Conservation (phyloP, 495 filamentous ascomycete genomes). For the Aspergillus wentii region DNA sequence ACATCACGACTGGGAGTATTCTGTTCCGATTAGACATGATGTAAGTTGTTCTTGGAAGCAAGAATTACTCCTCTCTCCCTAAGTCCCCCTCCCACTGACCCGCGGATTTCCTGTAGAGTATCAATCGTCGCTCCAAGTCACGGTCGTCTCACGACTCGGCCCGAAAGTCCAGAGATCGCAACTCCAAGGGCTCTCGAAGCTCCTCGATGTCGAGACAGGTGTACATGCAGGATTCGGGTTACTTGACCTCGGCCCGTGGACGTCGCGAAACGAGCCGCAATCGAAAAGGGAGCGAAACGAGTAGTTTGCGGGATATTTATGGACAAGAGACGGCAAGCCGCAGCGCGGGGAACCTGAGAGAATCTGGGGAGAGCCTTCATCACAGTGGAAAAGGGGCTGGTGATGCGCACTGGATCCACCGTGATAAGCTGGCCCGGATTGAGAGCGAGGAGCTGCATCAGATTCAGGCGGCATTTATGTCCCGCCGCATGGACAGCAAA, state of each 20-base stretch:
- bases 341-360: constrained; percentile 21
- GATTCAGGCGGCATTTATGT: constrained; percentile 70
- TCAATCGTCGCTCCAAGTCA: constrained; percentile 25
- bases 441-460: constrained; percentile 90
- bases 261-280: constrained; percentile 45
- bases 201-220: constrained; percentile 33
- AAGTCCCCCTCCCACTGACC: neutral
- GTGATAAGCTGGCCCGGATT: constrained; percentile 90
- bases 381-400: constrained; percentile 18
- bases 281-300: constrained; percentile 49
- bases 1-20: constrained; percentile 39
- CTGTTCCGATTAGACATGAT: constrained; percentile 38
- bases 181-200: constrained; percentile 36
- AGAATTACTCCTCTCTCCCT: neutral
- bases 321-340: constrained; percentile 30
- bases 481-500: constrained; percentile 55
- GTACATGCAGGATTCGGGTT: constrained; percentile 22
- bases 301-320: constrained; percentile 54
- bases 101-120: constrained; percentile 20
- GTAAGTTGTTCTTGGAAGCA: too few relatives aligned
- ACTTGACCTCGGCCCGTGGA: constrained; percentile 21
- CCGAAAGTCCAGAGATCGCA: constrained; percentile 28
- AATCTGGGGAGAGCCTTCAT: constrained; percentile 11
- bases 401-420: constrained; percentile 79
- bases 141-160: constrained; percentile 34